phyloP scores from a whole-genome alignment of 106 monocot genomes.

The Narthecium ossifragum region DNA sequence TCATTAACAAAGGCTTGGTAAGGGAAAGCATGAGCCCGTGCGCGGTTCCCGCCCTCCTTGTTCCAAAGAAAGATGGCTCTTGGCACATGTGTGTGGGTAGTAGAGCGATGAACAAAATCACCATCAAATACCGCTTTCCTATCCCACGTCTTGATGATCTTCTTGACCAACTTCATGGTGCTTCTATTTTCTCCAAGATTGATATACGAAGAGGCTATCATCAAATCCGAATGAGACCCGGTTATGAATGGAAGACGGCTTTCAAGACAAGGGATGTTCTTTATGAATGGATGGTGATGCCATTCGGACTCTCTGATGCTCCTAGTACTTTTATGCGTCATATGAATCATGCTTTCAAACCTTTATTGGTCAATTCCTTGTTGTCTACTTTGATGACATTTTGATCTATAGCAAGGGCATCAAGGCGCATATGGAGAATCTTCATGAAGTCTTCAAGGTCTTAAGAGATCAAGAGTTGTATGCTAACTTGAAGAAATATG shows the following conservation, averaged over 20 bases:
- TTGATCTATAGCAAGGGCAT: background rate
- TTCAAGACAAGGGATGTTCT: constrained; percentile 6
- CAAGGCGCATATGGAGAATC: background rate
- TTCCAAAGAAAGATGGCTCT: no score
- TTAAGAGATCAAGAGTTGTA: background rate
- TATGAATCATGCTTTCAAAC: no score
- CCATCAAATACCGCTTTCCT: background rate
- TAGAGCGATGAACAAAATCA: background rate
- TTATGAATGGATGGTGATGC: constrained; percentile 8
- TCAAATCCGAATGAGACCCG: background rate
- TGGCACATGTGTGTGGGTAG: background rate
- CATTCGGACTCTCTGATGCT: constrained; percentile 1
- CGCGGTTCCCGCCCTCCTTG: background rate
- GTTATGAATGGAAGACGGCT: constrained; percentile 10
- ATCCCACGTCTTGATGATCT: background rate
- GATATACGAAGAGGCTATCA: constrained; percentile 1
- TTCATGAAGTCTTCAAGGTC: background rate
- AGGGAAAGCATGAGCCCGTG: constrained; percentile 2
- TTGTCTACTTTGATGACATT: constrained; percentile 1
- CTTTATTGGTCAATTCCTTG: background rate
- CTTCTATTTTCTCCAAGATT: background rate
- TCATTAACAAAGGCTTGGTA: background rate
- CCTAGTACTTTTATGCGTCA: constrained; percentile 4
- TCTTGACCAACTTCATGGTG: background rate
- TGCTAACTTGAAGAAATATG: background rate